phyloP scores from a whole-genome alignment of 352 stramenopile genomes.

The Aphanomyces stellatus region DNA sequence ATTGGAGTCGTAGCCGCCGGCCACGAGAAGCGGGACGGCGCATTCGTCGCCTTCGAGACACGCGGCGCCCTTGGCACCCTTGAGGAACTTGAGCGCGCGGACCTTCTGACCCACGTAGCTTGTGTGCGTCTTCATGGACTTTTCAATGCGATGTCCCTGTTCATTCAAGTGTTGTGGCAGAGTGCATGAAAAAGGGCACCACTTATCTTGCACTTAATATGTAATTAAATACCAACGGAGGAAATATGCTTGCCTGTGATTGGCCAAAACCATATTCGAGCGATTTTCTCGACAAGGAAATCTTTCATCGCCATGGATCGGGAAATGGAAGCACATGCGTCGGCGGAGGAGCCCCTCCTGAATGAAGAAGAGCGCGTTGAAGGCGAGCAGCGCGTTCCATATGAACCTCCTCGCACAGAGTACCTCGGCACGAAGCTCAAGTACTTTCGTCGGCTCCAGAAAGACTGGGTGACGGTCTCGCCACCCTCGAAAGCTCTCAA shows the following conservation, averaged over 20 bases:
- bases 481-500: not conserved
- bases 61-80: slow-evolving; percentile 14
- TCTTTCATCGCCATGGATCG: slow-evolving; percentile 4
- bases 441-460: slow-evolving; percentile 17
- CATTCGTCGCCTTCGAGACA: slow-evolving; percentile 19
- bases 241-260: not conserved
- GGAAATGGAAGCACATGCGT: not conserved
- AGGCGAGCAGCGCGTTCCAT: slow-evolving; percentile 4
- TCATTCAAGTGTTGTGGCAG: not conserved
- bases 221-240: too few relatives aligned
- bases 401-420: not conserved
- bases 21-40: slow-evolving; percentile 6
- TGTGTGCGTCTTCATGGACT: not conserved
- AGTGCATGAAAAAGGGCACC: not conserved
- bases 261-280: not conserved
- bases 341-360: slow-evolving; percentile 8
- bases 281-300: not conserved
- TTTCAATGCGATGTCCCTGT: not conserved
- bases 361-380: not conserved
- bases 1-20: slow-evolving; percentile 10
- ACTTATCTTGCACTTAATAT: slow-evolving; percentile 2
- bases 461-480: slow-evolving; percentile 11
- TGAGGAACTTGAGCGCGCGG: slow-evolving; percentile 18
- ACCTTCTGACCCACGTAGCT: slow-evolving; percentile 20
- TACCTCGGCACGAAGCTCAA: slow-evolving; percentile 16